Evolutionary conservation across 345 rosid species (phyloP), one percentile per base, ranked within the genome.

Genomic region (Populus deltoides): DNA sequence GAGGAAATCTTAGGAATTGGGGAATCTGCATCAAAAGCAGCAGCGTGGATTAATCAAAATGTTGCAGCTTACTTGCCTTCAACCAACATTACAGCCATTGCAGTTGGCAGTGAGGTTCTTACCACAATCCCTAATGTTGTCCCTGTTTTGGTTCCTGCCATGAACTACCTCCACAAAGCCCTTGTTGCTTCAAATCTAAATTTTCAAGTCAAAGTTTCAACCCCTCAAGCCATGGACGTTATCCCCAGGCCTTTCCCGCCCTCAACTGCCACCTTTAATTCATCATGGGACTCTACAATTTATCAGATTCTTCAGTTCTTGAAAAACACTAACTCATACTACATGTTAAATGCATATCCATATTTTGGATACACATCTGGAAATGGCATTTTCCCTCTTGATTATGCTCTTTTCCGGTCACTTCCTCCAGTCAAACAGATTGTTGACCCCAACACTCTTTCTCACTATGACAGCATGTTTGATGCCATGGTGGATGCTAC

Each of bases 401-500:
- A 97, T 70, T 97, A 91, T 61, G 95, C 98, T 20, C 88, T 97
- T 69, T 94, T 94, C 81, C 89, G 84, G 33, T 83, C 87, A 61
- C 94, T 97, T 43, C 79, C 96, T 25, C 51, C 96, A 0, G 98
- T 90, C 71, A 97, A 97, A 78, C 99, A 97, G 89, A 94, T 94
- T 43, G 98, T 97, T 83, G 99, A 97, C 76, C 98, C 99, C 3
- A 97, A 94, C 88, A 97, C 99, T 41, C 91, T 97, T 73, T 85
- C 89, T 43, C 97, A 88, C 79, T 97, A 91, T 80, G 83, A 86
- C 83, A 97, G 99, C 84, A 94, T 97, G 99, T 92, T 94, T 82
- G 99, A 94, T 75, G 95, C 99, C 1, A 90, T 97, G 98, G 96
- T 97, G 70, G 99, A 97, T 81, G 99, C 99, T 70, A 81, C 98